Percentiles rank a stretch among this genome's conserved stretches.
phyloP scores from a whole-genome alignment of 1,284 basidiomycete species.

The Inonotus hispidus region DNA sequence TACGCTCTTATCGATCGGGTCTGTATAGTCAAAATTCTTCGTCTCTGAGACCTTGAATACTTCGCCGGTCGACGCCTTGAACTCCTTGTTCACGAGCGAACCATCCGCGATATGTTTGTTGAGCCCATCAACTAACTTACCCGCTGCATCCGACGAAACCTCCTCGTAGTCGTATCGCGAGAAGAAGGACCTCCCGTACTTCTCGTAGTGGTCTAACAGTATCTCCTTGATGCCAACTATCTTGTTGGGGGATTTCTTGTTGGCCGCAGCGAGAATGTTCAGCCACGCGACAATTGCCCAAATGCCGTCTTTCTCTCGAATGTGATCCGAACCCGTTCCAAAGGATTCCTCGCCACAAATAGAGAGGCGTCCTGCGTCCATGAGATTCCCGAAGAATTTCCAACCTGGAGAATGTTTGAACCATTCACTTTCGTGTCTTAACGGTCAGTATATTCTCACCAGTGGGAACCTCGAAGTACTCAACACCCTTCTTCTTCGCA shows the following conservation, averaged over 20 bases:
- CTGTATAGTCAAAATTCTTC: slow-evolving; percentile 93
- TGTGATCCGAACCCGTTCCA: slow-evolving; percentile 99
- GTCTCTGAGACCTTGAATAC: slow-evolving; percentile 77
- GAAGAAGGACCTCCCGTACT: slow-evolving; percentile 98
- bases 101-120: slow-evolving; percentile 65
- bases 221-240: slow-evolving; percentile 86
- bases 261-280: slow-evolving; percentile 93
- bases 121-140: slow-evolving; percentile 78
- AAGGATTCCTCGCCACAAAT: slow-evolving; percentile 99
- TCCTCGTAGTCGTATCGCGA: slow-evolving; percentile 99
- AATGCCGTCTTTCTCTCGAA: slow-evolving; percentile 97
- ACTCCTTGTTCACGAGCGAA: slow-evolving; percentile 61
- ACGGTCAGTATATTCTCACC: slow-evolving; percentile 41
- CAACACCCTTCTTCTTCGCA: slow-evolving; percentile 89
- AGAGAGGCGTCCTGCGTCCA: slow-evolving; percentile 96
- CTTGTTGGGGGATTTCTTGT: slow-evolving; percentile 73
- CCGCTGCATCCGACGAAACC: slow-evolving; percentile 86
- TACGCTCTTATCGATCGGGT: slow-evolving; percentile 93
- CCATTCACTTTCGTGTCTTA: neutral
- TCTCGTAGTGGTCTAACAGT: slow-evolving; percentile 81
- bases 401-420: slow-evolving; percentile 55
- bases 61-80: slow-evolving; percentile 63
- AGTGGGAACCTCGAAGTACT: slow-evolving; percentile 95
- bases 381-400: slow-evolving; percentile 99
- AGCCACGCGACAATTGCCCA: slow-evolving; percentile 99